Evolutionary conservation across 1,284 basidiomycete genomes (phyloP), one percentile per base, ranked within the genome.

Genomic region (Rhizoctonia solani): DNA sequence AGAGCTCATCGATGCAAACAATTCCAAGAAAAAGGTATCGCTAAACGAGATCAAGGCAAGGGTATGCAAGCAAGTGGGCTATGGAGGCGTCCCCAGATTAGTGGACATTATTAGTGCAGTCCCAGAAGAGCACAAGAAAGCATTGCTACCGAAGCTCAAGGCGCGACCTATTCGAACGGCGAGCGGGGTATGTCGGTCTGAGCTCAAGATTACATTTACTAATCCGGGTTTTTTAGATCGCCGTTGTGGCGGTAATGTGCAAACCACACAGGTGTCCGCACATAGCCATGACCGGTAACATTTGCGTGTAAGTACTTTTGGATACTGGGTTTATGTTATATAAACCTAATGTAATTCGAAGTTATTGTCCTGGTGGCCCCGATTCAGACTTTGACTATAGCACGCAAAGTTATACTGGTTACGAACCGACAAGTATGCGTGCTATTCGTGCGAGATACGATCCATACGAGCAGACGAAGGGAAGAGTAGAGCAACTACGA

Each of bases 361-460:
- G 92, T n/a, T 99, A 99, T 78, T 99, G 97, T 75, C 97, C 97
- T 13, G 97, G 97, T 65, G 97, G 97, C 8, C 97, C 97, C 3
- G 97, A 99, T 77, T 98, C 96, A 0, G 97, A 99, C 78, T 99
- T 99, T 74, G 97, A 99, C 77, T 99, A 99, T 77, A 98, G 95
- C 73, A 99, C 97, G 0, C 96, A 98, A 78, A 95, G 93, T 72
- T 98, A 98, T 75, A 97, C 94, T 1, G 94, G 94, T 2, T 98
- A 98, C 74, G 95, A 96, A 78, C 96, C 96, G 1, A 99, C 96
- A 5, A 97, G 94, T 68, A 99, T 99, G 96, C 89, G 96, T 71
- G 96, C 96, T 0, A 99, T 99, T 69, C 88, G 96, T 58, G 96
- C 95, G 1, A 87, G 96, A 42, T 99, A 99, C 76, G 97, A 99